Evolutionary conservation across 2,329 filamentous ascomycete genomes (phyloP).

Genomic region (Xylariaceae sp.): DNA sequence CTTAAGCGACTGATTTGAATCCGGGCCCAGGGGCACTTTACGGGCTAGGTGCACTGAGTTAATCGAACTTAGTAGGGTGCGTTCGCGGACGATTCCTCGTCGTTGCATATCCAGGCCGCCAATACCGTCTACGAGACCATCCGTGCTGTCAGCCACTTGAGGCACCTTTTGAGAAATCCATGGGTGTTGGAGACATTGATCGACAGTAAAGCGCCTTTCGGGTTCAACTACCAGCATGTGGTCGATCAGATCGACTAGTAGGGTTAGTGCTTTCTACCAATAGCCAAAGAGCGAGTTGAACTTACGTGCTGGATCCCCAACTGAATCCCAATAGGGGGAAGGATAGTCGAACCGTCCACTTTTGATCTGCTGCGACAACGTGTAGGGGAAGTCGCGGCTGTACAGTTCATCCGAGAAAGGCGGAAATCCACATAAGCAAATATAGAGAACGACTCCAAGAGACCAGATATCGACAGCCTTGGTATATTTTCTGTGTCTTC

Average conservation of each 20-base stretch:
- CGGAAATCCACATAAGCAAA: slow-evolving; percentile 94
- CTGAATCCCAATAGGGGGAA: slow-evolving; percentile 91
- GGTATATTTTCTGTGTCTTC: slow-evolving; percentile 84
- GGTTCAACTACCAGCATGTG: slow-evolving; percentile 91
- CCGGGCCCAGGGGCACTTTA: slow-evolving; percentile 63
- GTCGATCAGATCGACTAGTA: slow-evolving; percentile 83
- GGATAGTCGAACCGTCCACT: slow-evolving; percentile 91
- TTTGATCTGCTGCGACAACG: slow-evolving; percentile 86
- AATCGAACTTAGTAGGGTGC: slow-evolving; percentile 82
- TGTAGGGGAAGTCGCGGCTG: slow-evolving; percentile 81
- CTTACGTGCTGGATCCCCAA: slow-evolving; percentile 79
- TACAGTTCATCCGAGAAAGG: slow-evolving; percentile 96
- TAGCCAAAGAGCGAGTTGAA: slow-evolving; percentile 17
- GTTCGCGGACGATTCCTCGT: slow-evolving; percentile 79
- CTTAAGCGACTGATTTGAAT: slow-evolving; percentile 67
- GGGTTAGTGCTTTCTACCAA: slow-evolving; percentile 7
- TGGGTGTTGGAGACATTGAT: slow-evolving; percentile 88
- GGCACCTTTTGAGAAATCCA: slow-evolving; percentile 74
- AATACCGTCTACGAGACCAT: slow-evolving; percentile 88
- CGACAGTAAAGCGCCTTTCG: slow-evolving; percentile 81
- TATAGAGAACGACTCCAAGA: slow-evolving; percentile 95
- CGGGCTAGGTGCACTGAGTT: slow-evolving; percentile 69
- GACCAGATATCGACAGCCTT: slow-evolving; percentile 97
- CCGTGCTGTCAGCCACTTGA: slow-evolving; percentile 82
- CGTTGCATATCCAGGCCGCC: slow-evolving; percentile 81